Conservation (phyloP, 805 yeast species). For the Saccharomycopsis sp. region DNA sequence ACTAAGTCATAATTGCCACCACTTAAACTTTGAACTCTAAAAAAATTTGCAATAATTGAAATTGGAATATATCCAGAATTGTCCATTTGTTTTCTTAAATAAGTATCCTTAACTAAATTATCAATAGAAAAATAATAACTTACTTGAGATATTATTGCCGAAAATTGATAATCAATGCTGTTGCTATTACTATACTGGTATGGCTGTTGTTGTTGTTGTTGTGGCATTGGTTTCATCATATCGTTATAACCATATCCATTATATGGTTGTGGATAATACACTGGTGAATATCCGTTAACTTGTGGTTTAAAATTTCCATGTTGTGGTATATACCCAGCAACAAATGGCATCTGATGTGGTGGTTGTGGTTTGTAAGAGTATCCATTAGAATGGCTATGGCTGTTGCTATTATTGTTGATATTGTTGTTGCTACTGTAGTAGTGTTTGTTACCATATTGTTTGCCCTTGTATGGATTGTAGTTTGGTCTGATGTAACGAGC, state of each 20-base stretch:
- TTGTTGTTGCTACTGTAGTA: constrained; percentile 16
- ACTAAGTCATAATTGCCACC: constrained; percentile 49
- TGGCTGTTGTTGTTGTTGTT: not conserved
- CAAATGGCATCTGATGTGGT: constrained; percentile 11
- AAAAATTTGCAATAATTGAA: constrained; percentile 56
- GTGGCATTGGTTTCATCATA: not conserved
- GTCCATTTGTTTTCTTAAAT: constrained; percentile 76
- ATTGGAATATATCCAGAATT: constrained; percentile 66
- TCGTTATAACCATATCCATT: not conserved
- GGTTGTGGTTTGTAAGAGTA: constrained; percentile 10
- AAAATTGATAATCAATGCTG: constrained; percentile 4
- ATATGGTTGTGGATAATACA: constrained; percentile 1
- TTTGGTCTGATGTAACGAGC: constrained; percentile 13
- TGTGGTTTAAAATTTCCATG: constrained; percentile 9
- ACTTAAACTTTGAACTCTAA: constrained; percentile 64
- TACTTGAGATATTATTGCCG: constrained; percentile 45
- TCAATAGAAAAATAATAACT: constrained; percentile 88
- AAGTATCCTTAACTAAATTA: constrained; percentile 80
- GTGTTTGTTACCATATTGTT: constrained; percentile 5
- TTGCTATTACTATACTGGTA: constrained; percentile 1
- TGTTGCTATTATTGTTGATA: constrained; percentile 13
- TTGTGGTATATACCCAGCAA: constrained; percentile 17
- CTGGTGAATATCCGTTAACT: not conserved
- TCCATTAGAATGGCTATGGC: constrained; percentile 6
- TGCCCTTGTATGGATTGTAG: constrained; percentile 14